Evolutionary conservation across 2,329 filamentous ascomycete genomes (phyloP).

Genomic region (Nemania serpens): DNA sequence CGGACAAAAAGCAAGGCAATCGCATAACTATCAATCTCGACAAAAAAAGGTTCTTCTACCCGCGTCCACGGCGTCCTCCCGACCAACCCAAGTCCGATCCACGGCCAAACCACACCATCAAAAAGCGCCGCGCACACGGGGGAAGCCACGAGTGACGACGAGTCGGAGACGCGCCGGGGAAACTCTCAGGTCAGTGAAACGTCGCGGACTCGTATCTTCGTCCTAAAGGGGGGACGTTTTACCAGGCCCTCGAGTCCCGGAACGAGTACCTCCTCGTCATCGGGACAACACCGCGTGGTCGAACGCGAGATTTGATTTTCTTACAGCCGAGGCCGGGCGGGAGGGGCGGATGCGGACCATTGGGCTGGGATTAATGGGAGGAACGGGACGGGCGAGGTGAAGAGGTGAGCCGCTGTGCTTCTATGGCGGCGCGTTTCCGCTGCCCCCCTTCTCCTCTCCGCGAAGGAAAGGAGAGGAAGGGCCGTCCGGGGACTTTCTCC

Average conservation of each 20-base stretch:
- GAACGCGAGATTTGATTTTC: constrained; percentile 33
- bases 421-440: constrained; percentile 99
- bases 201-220: constrained; percentile 92
- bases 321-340: constrained; percentile 40
- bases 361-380: constrained; percentile 25
- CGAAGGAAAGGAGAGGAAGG: constrained; percentile 36
- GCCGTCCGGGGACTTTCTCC: constrained; percentile 99
- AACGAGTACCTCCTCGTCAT: constrained; percentile 23
- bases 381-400: constrained; percentile 55
- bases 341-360: constrained; percentile 46
- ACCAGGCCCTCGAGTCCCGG: too few relatives aligned
- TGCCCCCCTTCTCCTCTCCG: constrained; percentile 47
- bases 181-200: too few relatives aligned
- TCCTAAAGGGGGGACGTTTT: constrained; percentile 67
- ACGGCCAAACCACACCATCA: constrained; percentile 39
- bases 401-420: constrained; percentile 89
- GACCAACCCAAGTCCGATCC: constrained; percentile 44
- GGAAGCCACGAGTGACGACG: constrained; percentile 14
- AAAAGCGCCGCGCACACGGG: constrained; percentile 25
- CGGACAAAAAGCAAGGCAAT: constrained; percentile 67
- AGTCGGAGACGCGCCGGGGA: too few relatives aligned
- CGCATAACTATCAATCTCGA: constrained; percentile 98
- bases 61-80: constrained; percentile 51
- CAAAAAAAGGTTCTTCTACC: constrained; percentile 71
- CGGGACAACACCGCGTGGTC: constrained; percentile 25